These are phyloP conservation scores for Chalciporus piperatoides DNA, from an alignment of 1,284 basidiomycete genomes.

Conservation along the genomic window DNA sequence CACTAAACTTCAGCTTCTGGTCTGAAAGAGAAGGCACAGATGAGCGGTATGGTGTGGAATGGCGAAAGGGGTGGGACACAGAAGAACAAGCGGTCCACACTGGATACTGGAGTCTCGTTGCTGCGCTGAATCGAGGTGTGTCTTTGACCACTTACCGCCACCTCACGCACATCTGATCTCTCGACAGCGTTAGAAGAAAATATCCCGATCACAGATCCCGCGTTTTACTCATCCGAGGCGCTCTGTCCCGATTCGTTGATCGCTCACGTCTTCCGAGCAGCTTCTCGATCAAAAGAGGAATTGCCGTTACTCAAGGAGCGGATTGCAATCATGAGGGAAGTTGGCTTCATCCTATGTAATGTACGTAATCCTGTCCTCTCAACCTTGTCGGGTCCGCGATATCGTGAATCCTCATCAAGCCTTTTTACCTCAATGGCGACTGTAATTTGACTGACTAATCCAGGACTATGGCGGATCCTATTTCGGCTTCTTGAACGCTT, in stretches of 20 bases:
- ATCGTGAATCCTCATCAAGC: background rate
- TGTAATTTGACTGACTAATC: slow-evolving; percentile 5
- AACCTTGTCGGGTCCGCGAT: slow-evolving; percentile 3
- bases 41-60: slow-evolving; percentile 69
- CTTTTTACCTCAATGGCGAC: background rate
- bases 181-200: slow-evolving; percentile 53
- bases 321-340: slow-evolving; percentile 68
- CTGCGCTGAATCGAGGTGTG: slow-evolving; percentile 71
- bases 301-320: slow-evolving; percentile 68
- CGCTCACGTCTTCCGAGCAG: slow-evolving; percentile 61
- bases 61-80: slow-evolving; percentile 65
- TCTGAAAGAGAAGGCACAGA: slow-evolving; percentile 56
- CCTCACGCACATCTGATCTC: background rate
- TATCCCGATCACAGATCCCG: slow-evolving; percentile 71
- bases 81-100: slow-evolving; percentile 52
- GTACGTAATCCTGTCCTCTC: slow-evolving; percentile 40
- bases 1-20: slow-evolving; percentile 86
- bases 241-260: slow-evolving; percentile 66
- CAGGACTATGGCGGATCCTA: slow-evolving; percentile 73
- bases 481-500: slow-evolving; percentile 58
- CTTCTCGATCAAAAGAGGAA: slow-evolving; percentile 51
- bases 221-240: slow-evolving; percentile 65
- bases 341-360: slow-evolving; percentile 61
- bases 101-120: slow-evolving; percentile 81
- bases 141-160: background rate